phyloP scores from a whole-genome alignment of 73 alveolate species.

The Paramecium pentaurelia region DNA sequence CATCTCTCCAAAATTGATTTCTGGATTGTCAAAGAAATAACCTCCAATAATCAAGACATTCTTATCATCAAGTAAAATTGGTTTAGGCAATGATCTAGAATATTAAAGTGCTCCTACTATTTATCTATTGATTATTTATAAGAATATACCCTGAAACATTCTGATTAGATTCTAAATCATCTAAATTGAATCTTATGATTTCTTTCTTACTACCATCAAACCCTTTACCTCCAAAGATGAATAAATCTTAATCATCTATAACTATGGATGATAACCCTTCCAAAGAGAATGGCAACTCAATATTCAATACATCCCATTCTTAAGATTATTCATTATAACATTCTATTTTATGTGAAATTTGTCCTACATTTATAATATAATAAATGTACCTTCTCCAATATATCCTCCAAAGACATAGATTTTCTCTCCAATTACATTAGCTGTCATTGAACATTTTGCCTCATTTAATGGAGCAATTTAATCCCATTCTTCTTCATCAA shows the following conservation, averaged over 20 bases:
- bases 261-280: slow-evolving; percentile 29
- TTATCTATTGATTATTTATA: background rate
- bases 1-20: background rate
- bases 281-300: slow-evolving; percentile 29
- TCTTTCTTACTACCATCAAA: slow-evolving; percentile 37
- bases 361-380: background rate
- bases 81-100: slow-evolving; percentile 25
- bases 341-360: slow-evolving; percentile 33
- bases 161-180: slow-evolving; percentile 24
- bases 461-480: slow-evolving; percentile 15
- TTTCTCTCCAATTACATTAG: slow-evolving; percentile 2
- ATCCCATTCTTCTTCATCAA: slow-evolving; percentile 40
- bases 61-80: background rate
- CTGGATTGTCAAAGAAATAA: slow-evolving; percentile 1
- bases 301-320: slow-evolving; percentile 15
- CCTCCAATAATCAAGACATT: background rate
- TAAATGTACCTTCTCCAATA: background rate
- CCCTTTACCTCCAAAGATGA: slow-evolving; percentile 31
- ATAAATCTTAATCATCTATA: background rate
- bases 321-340: background rate
- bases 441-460: slow-evolving; percentile 20
- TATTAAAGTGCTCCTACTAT: background rate
- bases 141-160: slow-evolving; percentile 16
- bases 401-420: slow-evolving; percentile 43
- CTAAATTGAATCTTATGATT: background rate